Conservation (phyloP, 148 eudicot genomes). For the Rhododendron ovatum region DNA sequence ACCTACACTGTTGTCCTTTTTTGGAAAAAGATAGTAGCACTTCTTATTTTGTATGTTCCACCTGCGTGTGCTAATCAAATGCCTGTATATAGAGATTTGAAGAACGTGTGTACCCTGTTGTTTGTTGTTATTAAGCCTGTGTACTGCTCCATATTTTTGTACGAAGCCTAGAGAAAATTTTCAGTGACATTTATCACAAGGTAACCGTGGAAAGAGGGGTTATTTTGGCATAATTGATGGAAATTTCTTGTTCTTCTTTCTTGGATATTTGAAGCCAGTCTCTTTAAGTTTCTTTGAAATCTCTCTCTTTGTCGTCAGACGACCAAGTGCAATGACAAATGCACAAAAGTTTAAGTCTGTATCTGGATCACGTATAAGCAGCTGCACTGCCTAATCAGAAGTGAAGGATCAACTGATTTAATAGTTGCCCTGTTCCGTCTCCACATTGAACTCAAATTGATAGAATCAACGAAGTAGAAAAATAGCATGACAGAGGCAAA, state of each 20-base stretch:
- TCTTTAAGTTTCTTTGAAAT: not conserved
- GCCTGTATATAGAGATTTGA: not conserved
- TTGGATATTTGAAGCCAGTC: not conserved
- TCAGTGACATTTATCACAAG: not conserved
- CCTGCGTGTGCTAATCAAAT: not conserved
- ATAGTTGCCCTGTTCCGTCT: not conserved
- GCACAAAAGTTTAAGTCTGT: not conserved
- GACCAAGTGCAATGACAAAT: not conserved
- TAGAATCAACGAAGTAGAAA: not conserved
- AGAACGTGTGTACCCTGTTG: not conserved
- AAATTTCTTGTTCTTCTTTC: not conserved
- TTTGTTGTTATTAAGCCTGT: conserved; percentile 3
- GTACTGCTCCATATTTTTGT: not conserved
- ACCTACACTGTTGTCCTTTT: conserved; percentile 63
- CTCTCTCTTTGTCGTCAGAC: not conserved
- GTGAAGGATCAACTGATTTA: not conserved
- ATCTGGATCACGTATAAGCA: too few species aligned
- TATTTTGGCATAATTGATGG: not conserved
- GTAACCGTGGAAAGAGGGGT: not conserved
- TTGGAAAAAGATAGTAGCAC: conserved; percentile 37
- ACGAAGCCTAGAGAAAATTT: not conserved
- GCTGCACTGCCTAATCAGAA: not conserved
- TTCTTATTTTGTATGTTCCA: not conserved
- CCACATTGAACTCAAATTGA: not conserved
- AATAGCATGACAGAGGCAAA: not conserved